Evolutionary conservation across 768 basidiomycete species (phyloP).

Genomic region (Lactarius tabidus): DNA sequence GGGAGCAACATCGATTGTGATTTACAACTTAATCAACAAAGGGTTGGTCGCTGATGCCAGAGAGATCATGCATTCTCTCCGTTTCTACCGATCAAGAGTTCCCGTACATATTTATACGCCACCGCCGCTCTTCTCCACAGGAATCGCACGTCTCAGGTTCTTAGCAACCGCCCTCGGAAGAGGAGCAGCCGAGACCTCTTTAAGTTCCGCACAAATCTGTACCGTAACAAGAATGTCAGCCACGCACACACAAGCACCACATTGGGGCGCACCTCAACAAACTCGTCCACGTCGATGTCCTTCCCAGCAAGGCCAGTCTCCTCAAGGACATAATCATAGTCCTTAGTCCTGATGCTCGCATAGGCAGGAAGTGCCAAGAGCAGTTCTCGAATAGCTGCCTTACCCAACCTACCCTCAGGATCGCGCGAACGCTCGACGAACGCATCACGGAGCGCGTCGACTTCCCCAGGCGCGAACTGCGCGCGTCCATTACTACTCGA

Average conservation of each 20-base stretch:
- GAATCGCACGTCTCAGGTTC: slow-evolving; percentile 42
- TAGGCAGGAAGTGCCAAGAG: slow-evolving; percentile 43
- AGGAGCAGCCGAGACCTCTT: slow-evolving; percentile 55
- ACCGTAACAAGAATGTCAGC: not conserved
- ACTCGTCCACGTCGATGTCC: slow-evolving; percentile 76
- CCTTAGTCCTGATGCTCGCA: slow-evolving; percentile 54
- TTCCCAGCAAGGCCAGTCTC: slow-evolving; percentile 63
- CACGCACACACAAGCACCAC: not conserved
- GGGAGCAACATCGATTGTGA: not conserved
- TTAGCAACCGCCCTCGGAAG: slow-evolving; percentile 32
- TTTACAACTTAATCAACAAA: not conserved
- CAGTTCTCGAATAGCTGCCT: slow-evolving; percentile 34
- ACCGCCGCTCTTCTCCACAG: slow-evolving; percentile 53
- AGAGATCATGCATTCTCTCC: not conserved
- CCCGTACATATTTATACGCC: slow-evolving; percentile 36
- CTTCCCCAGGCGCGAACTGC: slow-evolving; percentile 51
- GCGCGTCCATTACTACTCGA: slow-evolving; percentile 42
- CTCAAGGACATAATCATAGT: slow-evolving; percentile 69
- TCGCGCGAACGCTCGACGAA: slow-evolving; percentile 34
- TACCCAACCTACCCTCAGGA: slow-evolving; percentile 37
- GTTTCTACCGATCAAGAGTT: not conserved
- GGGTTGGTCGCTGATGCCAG: not conserved
- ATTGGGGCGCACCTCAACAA: slow-evolving; percentile 64
- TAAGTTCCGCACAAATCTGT: slow-evolving; percentile 71
- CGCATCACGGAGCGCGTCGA: slow-evolving; percentile 39